Base-by-base conservation (phyloP, 148 eudicot species). In the Fagopyrum homotropicum region DNA sequence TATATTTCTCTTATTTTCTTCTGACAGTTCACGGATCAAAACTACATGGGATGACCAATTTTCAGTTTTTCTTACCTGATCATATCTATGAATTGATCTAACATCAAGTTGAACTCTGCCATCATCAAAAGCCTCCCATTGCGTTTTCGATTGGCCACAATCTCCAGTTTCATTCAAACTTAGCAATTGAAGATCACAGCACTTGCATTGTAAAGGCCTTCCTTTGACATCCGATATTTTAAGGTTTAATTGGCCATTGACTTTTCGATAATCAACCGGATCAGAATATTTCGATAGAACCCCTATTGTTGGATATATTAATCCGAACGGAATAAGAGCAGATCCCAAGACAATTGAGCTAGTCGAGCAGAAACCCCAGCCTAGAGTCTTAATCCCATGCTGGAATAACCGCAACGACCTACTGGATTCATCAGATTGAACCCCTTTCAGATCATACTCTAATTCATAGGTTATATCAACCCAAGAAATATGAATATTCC, bases 401-500 rank as follows among this genome's bases (percentile, higher is more conserved):
- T 75, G 77, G 47, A 92, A 79, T 66, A 75, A 44, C 73, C 17
- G 69, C 57, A 79, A 63, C 14, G 81, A 59, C 60, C 72, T 77
- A 45, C 35, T 47, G 66, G 55, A 51, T 49, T 82, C 86, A 77
- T 77, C 81, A 69, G 64, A 16, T 73, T 78, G 72, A 19, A n/a
- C 75, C 6, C 64, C 68, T 14, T 75, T 59, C 6, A 19, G 60
- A 72, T 54, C 69, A 60, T 6, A 69, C 14, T 79, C 80, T 1
- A 52, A 5, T 17, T 79, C 80, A 79, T 60, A 81, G 54, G n/a
- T 78, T 35, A 90, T 88, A 83, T 92, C 89, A 63, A 92, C 80
- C 98, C 98, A 94, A 55, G 91, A 80, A 69, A 85, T 81, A 80
- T 88, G 93, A 61, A 94, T 86, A 83, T 90, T 91, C 81, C 90